Conservation (phyloP, 441 rosid species). For the Corymbia citriodora region DNA sequence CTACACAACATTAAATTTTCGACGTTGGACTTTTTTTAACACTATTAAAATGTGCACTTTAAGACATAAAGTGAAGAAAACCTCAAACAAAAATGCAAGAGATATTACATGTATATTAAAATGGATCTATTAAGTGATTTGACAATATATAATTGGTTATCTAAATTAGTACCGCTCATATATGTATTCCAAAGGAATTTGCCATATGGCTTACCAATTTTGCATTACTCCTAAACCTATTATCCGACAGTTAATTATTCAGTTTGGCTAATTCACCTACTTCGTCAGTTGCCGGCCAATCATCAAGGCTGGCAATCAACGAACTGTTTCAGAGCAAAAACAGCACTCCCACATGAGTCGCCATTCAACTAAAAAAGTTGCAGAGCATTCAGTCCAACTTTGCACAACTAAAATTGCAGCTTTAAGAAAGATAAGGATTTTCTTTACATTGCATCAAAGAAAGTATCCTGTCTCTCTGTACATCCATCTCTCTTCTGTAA, state of each 20-base stretch:
- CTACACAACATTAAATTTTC: too few species aligned
- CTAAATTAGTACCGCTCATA: too few species aligned
- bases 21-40: too few species aligned
- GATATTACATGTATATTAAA: too few species aligned
- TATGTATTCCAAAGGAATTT: too few species aligned
- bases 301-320: neutral
- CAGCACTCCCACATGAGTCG: neutral
- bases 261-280: too few species aligned
- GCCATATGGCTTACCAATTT: neutral
- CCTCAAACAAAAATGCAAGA: too few species aligned
- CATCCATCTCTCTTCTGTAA: neutral
- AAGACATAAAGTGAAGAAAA: too few species aligned
- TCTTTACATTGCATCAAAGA: neutral
- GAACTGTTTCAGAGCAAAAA: neutral
- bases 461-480: neutral
- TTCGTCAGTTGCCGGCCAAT: rapidly evolving
- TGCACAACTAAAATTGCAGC: neutral
- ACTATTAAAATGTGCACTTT: too few species aligned
- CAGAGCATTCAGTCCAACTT: neutral
- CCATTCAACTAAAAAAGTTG: neutral
- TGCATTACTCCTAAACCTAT: rapidly evolving
- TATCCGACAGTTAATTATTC: rapidly evolving
- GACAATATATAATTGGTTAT: too few species aligned
- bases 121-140: too few species aligned
- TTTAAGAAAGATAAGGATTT: neutral